Evolutionary conservation across 2,329 filamentous ascomycete genomes (phyloP), one percentile per base, ranked within the genome.

Genomic region (Hirsutella minnesotensis): DNA sequence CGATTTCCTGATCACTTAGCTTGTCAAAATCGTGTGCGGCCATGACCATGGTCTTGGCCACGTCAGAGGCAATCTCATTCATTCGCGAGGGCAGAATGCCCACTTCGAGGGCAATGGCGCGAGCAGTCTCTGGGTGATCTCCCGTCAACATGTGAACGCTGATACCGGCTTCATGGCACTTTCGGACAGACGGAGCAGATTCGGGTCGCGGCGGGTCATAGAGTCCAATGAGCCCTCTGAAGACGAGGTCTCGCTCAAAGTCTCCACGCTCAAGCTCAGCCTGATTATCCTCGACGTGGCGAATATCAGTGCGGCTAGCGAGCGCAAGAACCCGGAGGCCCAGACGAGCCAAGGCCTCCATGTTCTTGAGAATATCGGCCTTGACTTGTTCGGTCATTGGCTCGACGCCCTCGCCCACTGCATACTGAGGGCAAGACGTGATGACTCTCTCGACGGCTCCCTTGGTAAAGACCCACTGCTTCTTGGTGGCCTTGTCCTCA

Each of bases 171-270:
- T 70, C 64, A 47, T 79, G 75, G 51, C 77, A 81, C 42, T 65
- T 63, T 20, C 63, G 58, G 37, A 82, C 77, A 0, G 77, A 74
- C 1, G 66, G 72, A 2, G 70, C 75, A 3, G 81, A 81, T 53
- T 85, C 82, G 0, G 75, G 69, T 1, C 81, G 79, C 48, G 81
- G 82, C 4, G 82, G 81, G 46, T 86, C 81, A 48, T 83, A 84
- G n/a, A 86, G 68, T 40, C 81, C 82, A 47, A 85, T 73, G 10
- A 87, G 67, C 1, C 83, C 83, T 29, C 77, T 71, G 63, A 85
- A 83, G 36, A 69, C 64, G 24, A 87, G 70, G 16, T 77, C 67
- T 16, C 67, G 66, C 53, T 86, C 82, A 12, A 83, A 66, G 3
- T 68, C 58, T 5, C 68, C 66, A 15, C 81, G 75, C 5, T 72